A percentile compares a stretch with the other conserved stretches of the same genome.
phyloP scores from a whole-genome alignment of 169 alveolate genomes.

The Cyclospora cayetanensis region DNA sequence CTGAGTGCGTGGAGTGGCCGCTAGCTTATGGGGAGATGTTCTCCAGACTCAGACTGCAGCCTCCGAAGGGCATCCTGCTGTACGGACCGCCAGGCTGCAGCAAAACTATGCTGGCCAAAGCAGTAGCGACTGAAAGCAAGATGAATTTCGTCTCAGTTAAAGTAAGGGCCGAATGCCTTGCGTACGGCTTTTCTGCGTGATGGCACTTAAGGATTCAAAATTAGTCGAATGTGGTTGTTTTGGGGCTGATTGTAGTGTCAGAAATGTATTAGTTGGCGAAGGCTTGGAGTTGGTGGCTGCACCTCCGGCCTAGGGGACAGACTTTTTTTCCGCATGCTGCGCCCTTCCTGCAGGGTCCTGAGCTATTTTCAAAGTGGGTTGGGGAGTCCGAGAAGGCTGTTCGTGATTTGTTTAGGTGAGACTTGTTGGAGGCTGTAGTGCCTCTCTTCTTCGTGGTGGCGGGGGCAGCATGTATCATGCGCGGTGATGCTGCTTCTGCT shows the following conservation, averaged over 20 bases:
- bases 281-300: too few species aligned
- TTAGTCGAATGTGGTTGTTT: too few species aligned
- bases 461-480: too few species aligned
- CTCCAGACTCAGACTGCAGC: conserved; percentile 87
- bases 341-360: conserved; percentile 94
- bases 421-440: too few species aligned
- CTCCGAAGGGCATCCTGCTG: conserved; percentile 97
- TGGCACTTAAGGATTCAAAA: too few species aligned
- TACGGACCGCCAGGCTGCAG: conserved; percentile 99
- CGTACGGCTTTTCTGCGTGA: too few species aligned
- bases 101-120: conserved; percentile 99
- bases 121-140: conserved; percentile 98
- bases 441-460: too few species aligned
- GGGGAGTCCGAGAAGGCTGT: conserved; percentile 91
- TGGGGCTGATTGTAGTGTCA: too few species aligned
- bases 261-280: too few species aligned
- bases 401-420: conserved; percentile 82
- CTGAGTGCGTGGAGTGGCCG: conserved; percentile 99
- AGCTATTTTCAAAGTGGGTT: conserved; percentile 98
- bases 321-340: too few species aligned
- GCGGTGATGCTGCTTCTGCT: too few species aligned
- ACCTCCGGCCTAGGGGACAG: too few species aligned
- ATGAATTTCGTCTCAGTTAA: conserved; percentile 98
- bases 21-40: conserved; percentile 80
- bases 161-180: conserved; percentile 69